Base-by-base conservation (phyloP, 2,329 filamentous ascomycete species). In the Pseudocercospora cruenta region DNA sequence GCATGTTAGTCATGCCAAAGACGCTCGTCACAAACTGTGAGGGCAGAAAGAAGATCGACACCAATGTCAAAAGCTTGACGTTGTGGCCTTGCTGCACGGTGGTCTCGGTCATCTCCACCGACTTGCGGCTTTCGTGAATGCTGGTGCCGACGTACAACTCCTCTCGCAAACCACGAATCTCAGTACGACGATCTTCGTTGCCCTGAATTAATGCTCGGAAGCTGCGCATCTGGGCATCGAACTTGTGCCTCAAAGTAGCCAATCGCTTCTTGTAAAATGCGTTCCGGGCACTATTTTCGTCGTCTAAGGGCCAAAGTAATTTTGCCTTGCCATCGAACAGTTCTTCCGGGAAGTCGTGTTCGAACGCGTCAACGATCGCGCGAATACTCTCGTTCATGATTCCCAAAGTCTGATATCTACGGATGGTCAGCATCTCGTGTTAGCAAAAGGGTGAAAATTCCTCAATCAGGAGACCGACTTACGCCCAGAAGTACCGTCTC, bases 401-500 rank as follows among this genome's bases (percentile, higher is more conserved):
- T 33, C 85, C 86, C 2, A 88, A 81, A 2, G 86, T 86, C 75
- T 88, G 87, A 71, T 84, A 55, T 16, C 39, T 43, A 16, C 19
- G 39, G 5, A 19, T 1, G 16, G 8, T n/a, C 36, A 19, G 14
- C 33, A 19, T n/a, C 16, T 43, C 16, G 2, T 43, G 39, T 43
- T 16, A 43, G 39, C 39, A n/a, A n/a, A n/a, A n/a, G n/a, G n/a
- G n/a, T n/a, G n/a, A n/a, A n/a, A n/a, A n/a, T n/a, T n/a, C n/a
- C n/a, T n/a, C n/a, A n/a, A n/a, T n/a, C n/a, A n/a, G n/a, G n/a
- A n/a, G n/a, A n/a, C n/a, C n/a, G n/a, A n/a, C 39, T 43, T 43
- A 87, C 0, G 86, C 86, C 83, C 86, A 89, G 72, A 88, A 89
- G 71, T 89, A 88, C 14, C 86, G 82, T 0, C 86, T 80, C n/a